Base-by-base conservation (phyloP, 441 rosid genomes). In the Lepidium campestre region DNA sequence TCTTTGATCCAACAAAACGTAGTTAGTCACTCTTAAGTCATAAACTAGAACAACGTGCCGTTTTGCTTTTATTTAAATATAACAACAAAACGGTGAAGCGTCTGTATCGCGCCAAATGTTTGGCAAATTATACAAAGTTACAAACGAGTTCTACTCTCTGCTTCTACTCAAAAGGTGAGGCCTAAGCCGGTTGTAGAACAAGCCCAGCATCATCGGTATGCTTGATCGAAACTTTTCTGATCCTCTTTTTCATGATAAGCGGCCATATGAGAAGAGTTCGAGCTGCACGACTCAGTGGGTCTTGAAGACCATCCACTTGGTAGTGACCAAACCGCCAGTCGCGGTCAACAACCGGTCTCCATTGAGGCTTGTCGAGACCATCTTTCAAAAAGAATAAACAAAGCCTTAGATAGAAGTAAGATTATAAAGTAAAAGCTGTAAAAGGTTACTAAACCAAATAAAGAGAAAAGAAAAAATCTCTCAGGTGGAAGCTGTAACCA, bases 301-400 rank as follows among this genome's bases (percentile, higher is more conserved):
- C 98, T 79, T 90, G 97, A 56, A 93, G 86, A 72, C 97, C 96
- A 57, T 93, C 98, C 91, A 93, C 78, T 80, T 86, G 86, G 70
- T 93, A 93, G 79, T 88, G 97, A 70, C 98, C 98, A 77, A 93
- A 93, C 57, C 96, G 86, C 98, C 97, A 93, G 72, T 93, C 98
- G 53, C 96, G 82, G 25, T 75, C 81, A 40, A 90, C 61, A 41
- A 65, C 76, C 25, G 81, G 82, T 22, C 93, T 83, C 59, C 79
- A 71, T 10, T 75, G 75, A n/a, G 97, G 93, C 73, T 85, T 78
- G 72, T 93, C 98, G 17, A 93, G 90, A 48, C 98, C 98, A 68
- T 95, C 98, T 75, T 45, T 45, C 6, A 3, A 22, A 34, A 31
- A 7, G 18, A 20, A 23, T 39, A 67, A 67, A 47, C 36, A 7